Evolutionary conservation across 495 filamentous ascomycete genomes (phyloP).

Genomic region (Ascodesmis nigricans): DNA sequence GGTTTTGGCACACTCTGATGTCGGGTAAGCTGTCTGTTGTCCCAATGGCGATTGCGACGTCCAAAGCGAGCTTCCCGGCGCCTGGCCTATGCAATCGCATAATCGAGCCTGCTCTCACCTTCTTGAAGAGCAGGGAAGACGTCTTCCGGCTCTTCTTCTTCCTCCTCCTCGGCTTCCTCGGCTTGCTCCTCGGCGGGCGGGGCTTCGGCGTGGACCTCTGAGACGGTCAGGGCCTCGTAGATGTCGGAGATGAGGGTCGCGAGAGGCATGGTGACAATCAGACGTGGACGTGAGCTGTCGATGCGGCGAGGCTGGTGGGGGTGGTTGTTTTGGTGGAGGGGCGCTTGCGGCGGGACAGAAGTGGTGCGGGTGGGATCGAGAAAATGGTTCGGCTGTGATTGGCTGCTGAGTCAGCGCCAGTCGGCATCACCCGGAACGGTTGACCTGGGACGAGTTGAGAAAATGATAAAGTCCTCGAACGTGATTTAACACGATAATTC

Average conservation of each 20-base stretch:
- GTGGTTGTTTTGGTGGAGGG: too few species aligned
- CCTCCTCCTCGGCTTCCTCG: conserved; percentile 38
- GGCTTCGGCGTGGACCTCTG: conserved; percentile 40
- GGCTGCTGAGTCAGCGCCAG: too few species aligned
- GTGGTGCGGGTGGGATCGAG: too few species aligned
- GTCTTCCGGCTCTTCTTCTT: conserved; percentile 76
- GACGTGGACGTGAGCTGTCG: too few species aligned
- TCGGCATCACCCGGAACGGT: too few species aligned
- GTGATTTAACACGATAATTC: too few species aligned
- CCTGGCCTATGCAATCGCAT: conserved; percentile 2
- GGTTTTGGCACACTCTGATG: conserved; percentile 64
- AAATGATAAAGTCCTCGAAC: too few species aligned
- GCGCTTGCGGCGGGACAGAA: too few species aligned
- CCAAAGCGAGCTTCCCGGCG: background rate
- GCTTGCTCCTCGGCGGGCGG: conserved; percentile 26
- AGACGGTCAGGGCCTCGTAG: conserved; percentile 33
- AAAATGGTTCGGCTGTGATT: too few species aligned
- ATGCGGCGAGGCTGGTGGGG: too few species aligned
- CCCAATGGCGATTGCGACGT: background rate
- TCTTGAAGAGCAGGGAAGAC: conserved; percentile 73
- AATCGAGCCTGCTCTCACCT: conserved; percentile 34
- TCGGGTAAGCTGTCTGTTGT: conserved; percentile 17
- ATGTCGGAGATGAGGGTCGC: conserved; percentile 42
- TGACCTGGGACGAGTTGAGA: too few species aligned
- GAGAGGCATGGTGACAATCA: conserved; percentile 42